Percentiles rank a stretch among this genome's conserved stretches.
Evolutionary conservation across 805 yeast genomes (phyloP).

Genomic region (Pichia scutulata): DNA sequence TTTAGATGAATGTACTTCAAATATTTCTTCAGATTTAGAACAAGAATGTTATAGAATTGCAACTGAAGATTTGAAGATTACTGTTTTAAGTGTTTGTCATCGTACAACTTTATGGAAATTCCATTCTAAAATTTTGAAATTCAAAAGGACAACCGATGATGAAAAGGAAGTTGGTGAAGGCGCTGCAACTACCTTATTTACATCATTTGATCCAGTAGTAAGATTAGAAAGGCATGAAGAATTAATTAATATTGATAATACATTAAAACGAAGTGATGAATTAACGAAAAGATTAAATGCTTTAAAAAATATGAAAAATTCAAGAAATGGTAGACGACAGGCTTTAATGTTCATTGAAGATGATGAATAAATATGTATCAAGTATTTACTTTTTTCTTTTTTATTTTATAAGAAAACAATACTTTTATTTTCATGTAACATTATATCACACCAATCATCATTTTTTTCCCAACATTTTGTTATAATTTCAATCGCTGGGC

Average conservation of each 20-base stretch:
- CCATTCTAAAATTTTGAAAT: conserved; percentile 74
- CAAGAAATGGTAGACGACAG: conserved; percentile 9
- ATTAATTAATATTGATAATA: conserved; percentile 59
- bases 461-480: conserved; percentile 46
- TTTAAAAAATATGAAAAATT: conserved; percentile 32
- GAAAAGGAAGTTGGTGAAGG: conserved; percentile 31
- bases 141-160: conserved; percentile 24
- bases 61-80: conserved; percentile 59
- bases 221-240: conserved; percentile 75
- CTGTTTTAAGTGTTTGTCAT: conserved; percentile 86
- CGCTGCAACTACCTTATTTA: conserved; percentile 27
- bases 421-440: conserved; percentile 35
- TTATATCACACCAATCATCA: conserved; percentile 44
- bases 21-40: conserved; percentile 87
- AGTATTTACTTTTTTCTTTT: neutral
- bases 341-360: conserved; percentile 21
- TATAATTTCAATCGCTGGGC: conserved; percentile 33
- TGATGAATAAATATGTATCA: conserved; percentile 8
- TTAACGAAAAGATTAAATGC: conserved; percentile 60
- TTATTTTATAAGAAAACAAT: conserved; percentile 34
- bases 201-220: conserved; percentile 61
- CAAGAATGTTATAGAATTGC: conserved; percentile 83
- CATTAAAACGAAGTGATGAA: conserved; percentile 61
- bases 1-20: conserved; percentile 91
- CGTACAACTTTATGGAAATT: conserved; percentile 89